A percentile compares a stretch with the other conserved stretches of the same genome.
Evolutionary conservation across 768 basidiomycete genomes (phyloP).

Genomic region (Termitomyces sp.): DNA sequence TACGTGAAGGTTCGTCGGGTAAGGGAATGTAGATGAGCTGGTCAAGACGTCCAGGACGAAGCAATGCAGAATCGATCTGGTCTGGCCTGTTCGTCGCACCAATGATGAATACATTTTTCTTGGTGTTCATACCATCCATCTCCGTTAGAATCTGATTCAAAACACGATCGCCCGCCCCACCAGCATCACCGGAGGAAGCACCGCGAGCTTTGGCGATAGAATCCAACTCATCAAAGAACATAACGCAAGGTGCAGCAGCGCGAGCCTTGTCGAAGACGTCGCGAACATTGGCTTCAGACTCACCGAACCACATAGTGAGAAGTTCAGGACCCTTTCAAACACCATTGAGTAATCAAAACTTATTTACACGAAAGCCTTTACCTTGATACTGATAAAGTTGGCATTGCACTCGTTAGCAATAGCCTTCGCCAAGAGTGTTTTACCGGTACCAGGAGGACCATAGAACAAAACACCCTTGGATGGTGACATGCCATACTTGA

Average conservation of each 20-base stretch:
- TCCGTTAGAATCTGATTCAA: constrained; percentile 96
- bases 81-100: constrained; percentile 97
- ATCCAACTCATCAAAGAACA: constrained; percentile 99
- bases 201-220: constrained; percentile 98
- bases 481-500: constrained; percentile 99
- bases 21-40: constrained; percentile 99
- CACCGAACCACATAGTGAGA: constrained; percentile 99
- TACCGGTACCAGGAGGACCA: constrained; percentile 99
- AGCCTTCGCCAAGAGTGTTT: constrained; percentile 96
- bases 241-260: constrained; percentile 97
- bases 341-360: constrained; percentile 10
- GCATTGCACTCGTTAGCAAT: constrained; percentile 99
- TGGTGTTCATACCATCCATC: constrained; percentile 98
- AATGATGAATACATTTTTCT: constrained; percentile 99
- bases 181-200: constrained; percentile 76
- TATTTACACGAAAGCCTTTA: constrained; percentile 14
- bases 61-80: constrained; percentile 88
- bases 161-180: constrained; percentile 97
- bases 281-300: constrained; percentile 99
- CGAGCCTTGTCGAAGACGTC: constrained; percentile 99
- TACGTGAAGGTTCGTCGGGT: constrained; percentile 87
- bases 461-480: constrained; percentile 99
- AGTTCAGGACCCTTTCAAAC: constrained; percentile 79
- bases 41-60: constrained; percentile 97
- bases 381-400: constrained; percentile 99